A percentile compares a stretch with the other conserved stretches of the same genome.
These are phyloP conservation scores for Tolypocladium inflatum DNA, from an alignment of 2,329 filamentous ascomycete genomes.

Conservation along the genomic window DNA sequence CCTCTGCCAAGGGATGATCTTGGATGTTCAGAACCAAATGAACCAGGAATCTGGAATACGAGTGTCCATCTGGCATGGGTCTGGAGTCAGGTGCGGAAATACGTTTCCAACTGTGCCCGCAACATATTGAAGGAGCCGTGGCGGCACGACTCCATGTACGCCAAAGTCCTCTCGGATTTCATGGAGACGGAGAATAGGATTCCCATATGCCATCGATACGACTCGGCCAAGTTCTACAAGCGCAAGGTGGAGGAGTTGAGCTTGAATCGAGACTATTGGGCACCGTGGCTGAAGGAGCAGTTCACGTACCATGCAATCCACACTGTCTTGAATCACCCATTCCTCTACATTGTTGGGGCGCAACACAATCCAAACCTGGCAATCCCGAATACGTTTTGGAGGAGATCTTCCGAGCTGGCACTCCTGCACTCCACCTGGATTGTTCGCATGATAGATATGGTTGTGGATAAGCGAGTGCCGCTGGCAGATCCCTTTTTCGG, in stretches of 20 bases:
- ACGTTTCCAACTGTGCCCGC: conserved; percentile 36
- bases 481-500: conserved; percentile 43
- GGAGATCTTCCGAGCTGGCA: conserved; percentile 39
- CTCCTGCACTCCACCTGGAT: conserved; percentile 44
- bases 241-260: conserved; percentile 35
- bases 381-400: conserved; percentile 45
- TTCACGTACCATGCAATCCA: conserved; percentile 43
- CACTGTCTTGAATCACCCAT: conserved; percentile 42
- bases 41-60: conserved; percentile 41
- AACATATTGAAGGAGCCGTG: conserved; percentile 39
- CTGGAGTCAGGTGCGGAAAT: conserved; percentile 36
- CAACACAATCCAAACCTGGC: conserved; percentile 41
- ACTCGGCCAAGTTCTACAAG: conserved; percentile 42
- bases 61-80: conserved; percentile 40
- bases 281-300: conserved; percentile 41
- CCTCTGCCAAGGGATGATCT: conserved; percentile 33
- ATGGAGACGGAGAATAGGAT: conserved; percentile 40
- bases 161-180: conserved; percentile 38
- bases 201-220: conserved; percentile 41
- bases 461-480: conserved; percentile 36
- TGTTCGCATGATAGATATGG: conserved; percentile 44
- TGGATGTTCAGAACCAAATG: conserved; percentile 26
- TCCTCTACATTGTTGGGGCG: conserved; percentile 41
- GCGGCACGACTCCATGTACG: conserved; percentile 41
- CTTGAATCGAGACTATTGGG: conserved; percentile 37